Conservation (phyloP, 495 filamentous ascomycete genomes). For the Neurospora intermedia region DNA sequence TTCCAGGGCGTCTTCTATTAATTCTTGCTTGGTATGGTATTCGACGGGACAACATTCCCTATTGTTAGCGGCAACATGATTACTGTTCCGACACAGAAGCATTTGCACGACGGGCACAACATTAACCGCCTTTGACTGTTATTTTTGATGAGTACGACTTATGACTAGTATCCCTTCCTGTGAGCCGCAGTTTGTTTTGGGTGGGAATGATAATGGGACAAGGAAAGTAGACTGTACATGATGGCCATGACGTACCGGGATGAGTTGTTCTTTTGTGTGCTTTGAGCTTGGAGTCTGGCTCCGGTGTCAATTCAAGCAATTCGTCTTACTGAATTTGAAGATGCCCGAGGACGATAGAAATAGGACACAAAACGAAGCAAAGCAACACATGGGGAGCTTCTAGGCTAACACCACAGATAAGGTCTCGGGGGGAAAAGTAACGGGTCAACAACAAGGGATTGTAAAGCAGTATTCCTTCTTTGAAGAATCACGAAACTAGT, state of each 20-base stretch:
- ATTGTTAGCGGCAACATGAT: not conserved
- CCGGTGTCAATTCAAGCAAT: not conserved
- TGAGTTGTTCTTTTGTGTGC: not conserved
- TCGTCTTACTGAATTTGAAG: not conserved
- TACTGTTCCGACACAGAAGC: not conserved
- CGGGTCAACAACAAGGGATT: not conserved
- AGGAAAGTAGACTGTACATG: not conserved
- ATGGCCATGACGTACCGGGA: not conserved
- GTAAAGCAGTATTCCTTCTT: not conserved
- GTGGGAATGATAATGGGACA: not conserved
- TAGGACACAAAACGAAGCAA: not conserved
- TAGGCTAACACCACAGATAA: not conserved
- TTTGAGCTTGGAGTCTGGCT: not conserved
- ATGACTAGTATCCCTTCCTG: not conserved
- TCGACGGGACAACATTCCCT: not conserved
- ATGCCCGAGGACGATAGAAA: not conserved
- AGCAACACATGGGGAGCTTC: not conserved
- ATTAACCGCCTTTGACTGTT: not conserved
- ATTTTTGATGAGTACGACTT: not conserved
- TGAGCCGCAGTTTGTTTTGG: not conserved
- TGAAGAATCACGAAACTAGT: not conserved
- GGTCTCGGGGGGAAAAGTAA: not conserved
- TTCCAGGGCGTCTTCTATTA: not conserved
- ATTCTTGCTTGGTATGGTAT: not conserved
- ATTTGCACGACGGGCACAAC: not conserved